A percentile compares a stretch with the other conserved stretches of the same genome.
Conservation (phyloP, 2,329 filamentous ascomycete genomes). For the Ophiostoma himal-ulmi region DNA sequence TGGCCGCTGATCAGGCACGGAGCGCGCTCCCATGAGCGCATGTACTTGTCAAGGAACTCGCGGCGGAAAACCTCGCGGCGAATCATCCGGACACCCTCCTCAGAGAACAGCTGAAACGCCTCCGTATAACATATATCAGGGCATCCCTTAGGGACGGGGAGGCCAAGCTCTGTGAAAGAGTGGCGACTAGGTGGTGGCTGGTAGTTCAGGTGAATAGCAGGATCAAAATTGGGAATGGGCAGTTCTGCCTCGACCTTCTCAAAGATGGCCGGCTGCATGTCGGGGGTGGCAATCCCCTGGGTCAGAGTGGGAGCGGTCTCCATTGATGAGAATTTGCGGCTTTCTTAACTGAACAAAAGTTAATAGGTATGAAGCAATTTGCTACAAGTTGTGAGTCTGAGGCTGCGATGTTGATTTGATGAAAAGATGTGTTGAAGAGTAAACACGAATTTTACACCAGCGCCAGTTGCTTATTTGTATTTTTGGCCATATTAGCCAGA, state of each 20-base stretch:
- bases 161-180: slow-evolving; percentile 22
- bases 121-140: slow-evolving; percentile 24
- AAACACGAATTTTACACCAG: not conserved
- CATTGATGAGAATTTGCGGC: not conserved
- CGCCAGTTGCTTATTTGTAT: slow-evolving; percentile 13
- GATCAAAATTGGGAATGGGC: slow-evolving; percentile 20
- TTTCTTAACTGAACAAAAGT: not conserved
- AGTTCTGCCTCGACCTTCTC: slow-evolving; percentile 7
- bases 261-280: slow-evolving; percentile 11
- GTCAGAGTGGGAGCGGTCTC: slow-evolving; percentile 11
- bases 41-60: slow-evolving; percentile 25
- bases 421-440: not conserved
- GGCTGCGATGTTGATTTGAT: not conserved
- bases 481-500: slow-evolving; percentile 6
- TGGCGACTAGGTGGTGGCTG: slow-evolving; percentile 21
- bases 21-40: slow-evolving; percentile 24
- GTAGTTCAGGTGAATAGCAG: slow-evolving; percentile 23
- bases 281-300: slow-evolving; percentile 4
- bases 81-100: slow-evolving; percentile 25
- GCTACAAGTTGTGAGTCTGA: not conserved
- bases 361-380: not conserved
- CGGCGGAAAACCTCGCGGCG: slow-evolving; percentile 25
- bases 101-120: slow-evolving; percentile 24
- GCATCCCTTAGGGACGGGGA: slow-evolving; percentile 19
- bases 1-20: slow-evolving; percentile 25